These are phyloP conservation scores for Suhomyces kunorum DNA, from an alignment of 1,139 yeast species.

Conservation along the genomic window DNA sequence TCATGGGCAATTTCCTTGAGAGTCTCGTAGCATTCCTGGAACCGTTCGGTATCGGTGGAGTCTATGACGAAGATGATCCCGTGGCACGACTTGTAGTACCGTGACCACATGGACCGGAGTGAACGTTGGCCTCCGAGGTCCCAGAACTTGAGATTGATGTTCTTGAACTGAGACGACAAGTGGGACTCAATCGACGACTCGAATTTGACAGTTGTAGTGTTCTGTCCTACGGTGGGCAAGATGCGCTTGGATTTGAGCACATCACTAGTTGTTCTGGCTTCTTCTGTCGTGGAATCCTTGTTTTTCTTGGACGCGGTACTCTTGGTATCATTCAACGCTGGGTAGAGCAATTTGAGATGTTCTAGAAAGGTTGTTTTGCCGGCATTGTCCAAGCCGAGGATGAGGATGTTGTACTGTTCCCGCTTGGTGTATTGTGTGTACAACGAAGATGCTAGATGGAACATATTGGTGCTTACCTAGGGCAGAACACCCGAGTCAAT, in stretches of 20 bases:
- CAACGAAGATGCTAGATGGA: slow-evolving; percentile 48
- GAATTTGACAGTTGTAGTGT: slow-evolving; percentile 45
- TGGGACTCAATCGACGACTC: slow-evolving; percentile 31
- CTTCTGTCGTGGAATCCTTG: slow-evolving; percentile 7
- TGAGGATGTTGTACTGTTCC: slow-evolving; percentile 60
- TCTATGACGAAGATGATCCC: slow-evolving; percentile 92
- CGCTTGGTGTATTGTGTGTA: slow-evolving; percentile 51
- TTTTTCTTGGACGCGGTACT: not conserved
- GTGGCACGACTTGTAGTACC: slow-evolving; percentile 83
- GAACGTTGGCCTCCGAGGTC: slow-evolving; percentile 94
- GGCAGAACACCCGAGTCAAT: not conserved
- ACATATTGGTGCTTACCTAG: slow-evolving; percentile 27
- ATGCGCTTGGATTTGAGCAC: slow-evolving; percentile 55
- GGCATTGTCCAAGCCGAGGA: slow-evolving; percentile 91
- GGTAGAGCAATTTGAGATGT: slow-evolving; percentile 44
- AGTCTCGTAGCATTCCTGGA: slow-evolving; percentile 78
- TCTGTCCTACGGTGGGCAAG: slow-evolving; percentile 52
- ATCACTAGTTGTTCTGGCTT: slow-evolving; percentile 24
- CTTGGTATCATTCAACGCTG: slow-evolving; percentile 28
- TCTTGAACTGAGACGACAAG: slow-evolving; percentile 41
- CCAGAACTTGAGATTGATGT: slow-evolving; percentile 77
- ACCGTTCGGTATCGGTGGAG: slow-evolving; percentile 78
- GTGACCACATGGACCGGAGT: slow-evolving; percentile 80
- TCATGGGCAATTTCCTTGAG: slow-evolving; percentile 49
- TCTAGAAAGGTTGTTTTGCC: slow-evolving; percentile 85